Evolutionary conservation across 2,329 filamentous ascomycete genomes (phyloP).

Genomic region (Pestalotiopsis sp.): DNA sequence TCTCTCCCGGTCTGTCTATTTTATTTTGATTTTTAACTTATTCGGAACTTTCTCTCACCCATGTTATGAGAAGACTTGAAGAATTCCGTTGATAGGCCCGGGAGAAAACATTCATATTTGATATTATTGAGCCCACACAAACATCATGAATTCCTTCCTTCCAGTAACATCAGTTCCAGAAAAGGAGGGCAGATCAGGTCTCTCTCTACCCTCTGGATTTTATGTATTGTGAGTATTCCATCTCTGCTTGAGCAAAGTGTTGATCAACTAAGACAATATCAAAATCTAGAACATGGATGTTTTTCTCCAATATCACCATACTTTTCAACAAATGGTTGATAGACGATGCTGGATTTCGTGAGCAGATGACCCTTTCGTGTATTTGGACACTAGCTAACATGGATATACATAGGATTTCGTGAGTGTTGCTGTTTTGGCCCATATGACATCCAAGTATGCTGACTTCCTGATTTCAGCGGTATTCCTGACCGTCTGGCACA

Average conservation of each 20-base stretch:
- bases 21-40: too few species aligned
- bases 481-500: constrained; percentile 70
- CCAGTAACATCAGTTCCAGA: constrained; percentile 1
- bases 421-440: not conserved
- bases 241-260: not conserved
- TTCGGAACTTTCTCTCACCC: too few species aligned
- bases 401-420: constrained; percentile 1
- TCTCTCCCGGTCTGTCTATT: too few species aligned
- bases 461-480: constrained; percentile 40
- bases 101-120: not conserved
- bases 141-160: constrained; percentile 8
- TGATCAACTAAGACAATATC: not conserved
- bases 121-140: not conserved
- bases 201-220: constrained; percentile 9
- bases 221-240: constrained; percentile 10
- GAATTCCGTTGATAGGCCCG: not conserved
- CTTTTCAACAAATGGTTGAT: constrained; percentile 93
- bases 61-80: too few species aligned
- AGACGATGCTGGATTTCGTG: constrained; percentile 74
- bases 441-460: not conserved
- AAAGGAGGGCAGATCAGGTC: constrained; percentile 9
- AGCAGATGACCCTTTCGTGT: constrained; percentile 36
- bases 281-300: constrained; percentile 69
- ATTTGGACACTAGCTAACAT: not conserved
- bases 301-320: constrained; percentile 83